Evolutionary conservation across 2,329 filamentous ascomycete genomes (phyloP).

Genomic region (Aspergillus cejpii): DNA sequence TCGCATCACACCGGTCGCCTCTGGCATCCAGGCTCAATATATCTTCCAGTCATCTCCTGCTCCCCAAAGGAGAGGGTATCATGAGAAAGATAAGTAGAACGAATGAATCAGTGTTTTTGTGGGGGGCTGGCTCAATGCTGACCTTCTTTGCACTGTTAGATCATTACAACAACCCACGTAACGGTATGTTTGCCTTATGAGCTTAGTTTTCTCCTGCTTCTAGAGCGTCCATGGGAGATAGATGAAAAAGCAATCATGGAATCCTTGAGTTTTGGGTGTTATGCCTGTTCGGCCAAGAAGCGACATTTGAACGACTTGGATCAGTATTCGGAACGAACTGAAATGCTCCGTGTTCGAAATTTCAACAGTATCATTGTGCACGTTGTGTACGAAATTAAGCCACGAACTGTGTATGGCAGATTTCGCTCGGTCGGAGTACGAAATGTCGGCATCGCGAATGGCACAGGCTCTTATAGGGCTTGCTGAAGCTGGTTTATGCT

Average conservation of each 20-base stretch:
- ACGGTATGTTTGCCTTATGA: conserved; percentile 39
- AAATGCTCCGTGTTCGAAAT: too few species aligned
- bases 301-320: too few species aligned
- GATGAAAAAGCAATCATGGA: background rate
- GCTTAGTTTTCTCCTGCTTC: background rate
- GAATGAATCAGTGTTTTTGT: background rate
- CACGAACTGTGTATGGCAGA: too few species aligned
- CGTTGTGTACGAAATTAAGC: too few species aligned
- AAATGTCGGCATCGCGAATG: too few species aligned
- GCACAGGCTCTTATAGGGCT: too few species aligned
- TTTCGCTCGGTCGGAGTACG: too few species aligned
- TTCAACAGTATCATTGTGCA: too few species aligned
- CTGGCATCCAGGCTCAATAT: conserved; percentile 37
- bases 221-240: background rate
- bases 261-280: background rate
- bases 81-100: conserved; percentile 56
- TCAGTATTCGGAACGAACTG: too few species aligned
- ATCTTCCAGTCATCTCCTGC: conserved; percentile 34
- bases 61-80: conserved; percentile 48
- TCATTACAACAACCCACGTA: conserved; percentile 73
- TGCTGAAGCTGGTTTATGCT: too few species aligned
- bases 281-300: too few species aligned
- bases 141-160: conserved; percentile 54
- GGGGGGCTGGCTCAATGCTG: conserved; percentile 4
- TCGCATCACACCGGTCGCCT: conserved; percentile 45